A percentile compares a stretch with the other conserved stretches of the same genome.
Conservation (phyloP, 768 basidiomycete species). For the Leccinum truebloodii region DNA sequence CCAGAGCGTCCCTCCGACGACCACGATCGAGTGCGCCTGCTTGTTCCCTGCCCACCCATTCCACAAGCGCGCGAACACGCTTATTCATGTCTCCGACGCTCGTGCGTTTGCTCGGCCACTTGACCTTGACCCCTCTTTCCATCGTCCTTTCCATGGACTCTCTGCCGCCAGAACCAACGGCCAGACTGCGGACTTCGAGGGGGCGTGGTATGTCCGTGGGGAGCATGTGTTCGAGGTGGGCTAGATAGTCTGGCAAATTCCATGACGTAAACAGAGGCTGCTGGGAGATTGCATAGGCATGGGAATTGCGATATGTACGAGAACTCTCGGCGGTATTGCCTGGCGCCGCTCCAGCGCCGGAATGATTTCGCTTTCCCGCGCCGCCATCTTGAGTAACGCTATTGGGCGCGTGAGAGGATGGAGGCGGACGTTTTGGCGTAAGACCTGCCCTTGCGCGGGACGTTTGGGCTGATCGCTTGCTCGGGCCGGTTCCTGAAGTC, state of each 20-base stretch:
- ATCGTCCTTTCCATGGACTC: slow-evolving; percentile 61
- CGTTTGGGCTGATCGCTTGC: slow-evolving; percentile 43
- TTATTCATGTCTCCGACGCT: slow-evolving; percentile 99
- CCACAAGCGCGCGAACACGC: slow-evolving; percentile 83
- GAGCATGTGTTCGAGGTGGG: slow-evolving; percentile 81
- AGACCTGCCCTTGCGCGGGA: slow-evolving; percentile 36
- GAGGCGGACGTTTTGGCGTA: slow-evolving; percentile 33
- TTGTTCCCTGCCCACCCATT: slow-evolving; percentile 92
- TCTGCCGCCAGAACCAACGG: slow-evolving; percentile 42
- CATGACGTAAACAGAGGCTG: slow-evolving; percentile 82
- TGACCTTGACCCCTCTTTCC: slow-evolving; percentile 83
- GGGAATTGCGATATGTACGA: slow-evolving; percentile 74
- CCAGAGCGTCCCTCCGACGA: slow-evolving; percentile 67
- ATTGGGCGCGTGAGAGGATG: slow-evolving; percentile 32
- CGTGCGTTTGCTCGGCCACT: slow-evolving; percentile 93
- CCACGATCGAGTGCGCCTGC: slow-evolving; percentile 71
- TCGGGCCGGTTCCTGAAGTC: slow-evolving; percentile 36
- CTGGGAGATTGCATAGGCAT: slow-evolving; percentile 77
- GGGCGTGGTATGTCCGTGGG: slow-evolving; percentile 76
- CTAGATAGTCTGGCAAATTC: slow-evolving; percentile 91
- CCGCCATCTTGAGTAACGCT: slow-evolving; percentile 42
- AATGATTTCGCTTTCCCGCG: slow-evolving; percentile 50
- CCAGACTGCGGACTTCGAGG: slow-evolving; percentile 62
- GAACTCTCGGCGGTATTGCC: slow-evolving; percentile 48
- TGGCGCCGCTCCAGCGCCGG: slow-evolving; percentile 35